Percentiles rank a stretch among this genome's conserved stretches.
These are phyloP conservation scores for Aspergillus sergii DNA, from an alignment of 2,329 filamentous ascomycete genomes.

Conservation along the genomic window DNA sequence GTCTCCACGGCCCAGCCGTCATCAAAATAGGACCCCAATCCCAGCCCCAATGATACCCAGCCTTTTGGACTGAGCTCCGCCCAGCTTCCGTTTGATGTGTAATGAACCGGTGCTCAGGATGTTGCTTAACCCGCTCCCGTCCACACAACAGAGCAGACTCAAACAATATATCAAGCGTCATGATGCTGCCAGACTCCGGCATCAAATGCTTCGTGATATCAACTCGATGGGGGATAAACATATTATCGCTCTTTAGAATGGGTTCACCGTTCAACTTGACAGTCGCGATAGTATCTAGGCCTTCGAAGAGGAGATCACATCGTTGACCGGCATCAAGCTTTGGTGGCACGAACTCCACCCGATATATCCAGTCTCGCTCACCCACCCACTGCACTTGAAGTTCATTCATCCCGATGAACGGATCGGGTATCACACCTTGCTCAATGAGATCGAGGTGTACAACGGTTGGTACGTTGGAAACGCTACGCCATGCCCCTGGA, in stretches of 20 bases:
- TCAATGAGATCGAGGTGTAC: neutral
- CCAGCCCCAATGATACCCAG: slow-evolving; percentile 71
- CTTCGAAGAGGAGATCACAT: slow-evolving; percentile 51
- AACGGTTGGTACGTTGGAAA: neutral
- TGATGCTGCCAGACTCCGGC: slow-evolving; percentile 31
- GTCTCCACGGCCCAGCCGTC: slow-evolving; percentile 66
- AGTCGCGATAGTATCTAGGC: too few relatives aligned
- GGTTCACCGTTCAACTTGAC: too few relatives aligned
- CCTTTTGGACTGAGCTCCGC: slow-evolving; percentile 59
- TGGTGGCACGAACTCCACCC: slow-evolving; percentile 55
- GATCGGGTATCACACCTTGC: slow-evolving; percentile 48
- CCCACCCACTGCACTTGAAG: slow-evolving; percentile 73
- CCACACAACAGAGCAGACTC: slow-evolving; percentile 48
- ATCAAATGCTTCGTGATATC: slow-evolving; percentile 60
- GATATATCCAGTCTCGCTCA: slow-evolving; percentile 70
- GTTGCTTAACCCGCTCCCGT: slow-evolving; percentile 40
- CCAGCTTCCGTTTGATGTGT: slow-evolving; percentile 47
- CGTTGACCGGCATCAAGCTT: slow-evolving; percentile 47
- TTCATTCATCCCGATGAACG: slow-evolving; percentile 75
- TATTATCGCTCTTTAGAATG: slow-evolving; percentile 72
- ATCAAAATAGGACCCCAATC: slow-evolving; percentile 68
- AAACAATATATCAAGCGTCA: slow-evolving; percentile 51
- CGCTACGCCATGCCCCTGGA: neutral
- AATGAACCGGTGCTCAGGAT: slow-evolving; percentile 49
- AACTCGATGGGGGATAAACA: slow-evolving; percentile 73